Evolutionary conservation across 1,284 basidiomycete genomes (phyloP).

Genomic region (Apiotrichum gamsii): DNA sequence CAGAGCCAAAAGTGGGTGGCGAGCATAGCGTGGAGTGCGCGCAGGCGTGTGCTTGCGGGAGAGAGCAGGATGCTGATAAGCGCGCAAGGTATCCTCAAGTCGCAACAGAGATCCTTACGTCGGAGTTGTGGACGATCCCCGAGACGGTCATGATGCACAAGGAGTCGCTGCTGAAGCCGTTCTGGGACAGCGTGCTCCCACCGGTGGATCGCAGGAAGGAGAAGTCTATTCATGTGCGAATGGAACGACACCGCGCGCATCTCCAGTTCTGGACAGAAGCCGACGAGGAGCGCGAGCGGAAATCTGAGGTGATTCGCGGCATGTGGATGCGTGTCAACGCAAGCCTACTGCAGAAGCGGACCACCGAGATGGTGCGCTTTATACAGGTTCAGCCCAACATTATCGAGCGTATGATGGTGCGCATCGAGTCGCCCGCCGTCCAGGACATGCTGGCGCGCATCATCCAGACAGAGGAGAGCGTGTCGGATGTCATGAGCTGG

Average conservation of each 20-base stretch:
- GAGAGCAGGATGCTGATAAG: background rate
- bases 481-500: constrained; percentile 84
- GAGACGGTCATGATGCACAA: constrained; percentile 73
- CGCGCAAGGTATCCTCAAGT: constrained; percentile 79
- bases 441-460: constrained; percentile 89
- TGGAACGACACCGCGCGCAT: constrained; percentile 38
- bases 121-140: constrained; percentile 89
- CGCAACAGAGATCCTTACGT: constrained; percentile 91
- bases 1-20: constrained; percentile 32
- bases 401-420: constrained; percentile 73
- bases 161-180: constrained; percentile 60
- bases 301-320: constrained; percentile 50
- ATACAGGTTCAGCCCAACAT: constrained; percentile 77
- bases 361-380: constrained; percentile 88
- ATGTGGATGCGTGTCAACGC: constrained; percentile 76
- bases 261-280: constrained; percentile 33
- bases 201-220: constrained; percentile 17
- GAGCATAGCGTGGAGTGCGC: no score
- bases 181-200: constrained; percentile 84
- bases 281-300: constrained; percentile 48
- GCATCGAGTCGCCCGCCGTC: constrained; percentile 84
- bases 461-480: constrained; percentile 84
- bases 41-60: no score
- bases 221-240: constrained; percentile 23
- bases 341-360: constrained; percentile 78